phyloP scores from a whole-genome alignment of 352 stramenopile genomes.

The Halophytophthora polymorphica region DNA sequence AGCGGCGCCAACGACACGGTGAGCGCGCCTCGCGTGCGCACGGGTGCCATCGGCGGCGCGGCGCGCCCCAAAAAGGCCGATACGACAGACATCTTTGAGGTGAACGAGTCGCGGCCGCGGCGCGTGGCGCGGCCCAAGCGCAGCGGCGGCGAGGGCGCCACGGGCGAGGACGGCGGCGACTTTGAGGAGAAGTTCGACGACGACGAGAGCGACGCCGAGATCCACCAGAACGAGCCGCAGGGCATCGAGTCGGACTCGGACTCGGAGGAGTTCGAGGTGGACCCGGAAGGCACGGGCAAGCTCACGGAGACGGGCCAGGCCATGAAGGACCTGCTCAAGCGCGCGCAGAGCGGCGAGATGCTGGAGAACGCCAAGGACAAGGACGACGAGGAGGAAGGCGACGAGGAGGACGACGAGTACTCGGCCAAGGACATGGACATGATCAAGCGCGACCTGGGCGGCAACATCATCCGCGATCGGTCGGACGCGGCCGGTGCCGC shows the following conservation, averaged over 20 bases:
- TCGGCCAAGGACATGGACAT: constrained; percentile 83
- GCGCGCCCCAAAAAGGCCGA: constrained; percentile 26
- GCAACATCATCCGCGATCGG: constrained; percentile 76
- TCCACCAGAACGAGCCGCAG: constrained; percentile 66
- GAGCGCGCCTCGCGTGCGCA: constrained; percentile 63
- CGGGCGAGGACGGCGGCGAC: constrained; percentile 78
- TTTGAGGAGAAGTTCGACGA: constrained; percentile 89
- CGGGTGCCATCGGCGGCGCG: constrained; percentile 38
- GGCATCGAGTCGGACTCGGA: constrained; percentile 72
- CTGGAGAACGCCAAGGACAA: constrained; percentile 51
- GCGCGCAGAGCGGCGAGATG: constrained; percentile 75
- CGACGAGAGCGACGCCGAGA: constrained; percentile 82
- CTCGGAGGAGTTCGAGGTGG: constrained; percentile 73
- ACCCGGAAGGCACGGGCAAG: constrained; percentile 65
- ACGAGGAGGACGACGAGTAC: constrained; percentile 61
- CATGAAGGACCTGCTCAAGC: constrained; percentile 83
- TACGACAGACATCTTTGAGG: constrained; percentile 63
- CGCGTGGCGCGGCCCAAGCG: constrained; percentile 53
- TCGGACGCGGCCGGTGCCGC: constrained; percentile 21
- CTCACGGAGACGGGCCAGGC: constrained; percentile 78
- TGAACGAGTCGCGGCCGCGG: constrained; percentile 45
- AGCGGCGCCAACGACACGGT: constrained; percentile 46
- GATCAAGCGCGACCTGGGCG: constrained; percentile 71
- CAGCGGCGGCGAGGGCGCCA: constrained; percentile 42
- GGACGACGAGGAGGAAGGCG: constrained; percentile 56